Evolutionary conservation across 2,329 filamentous ascomycete species (phyloP), one percentile per base, ranked within the genome.

Genomic region (Nemania serpens): DNA sequence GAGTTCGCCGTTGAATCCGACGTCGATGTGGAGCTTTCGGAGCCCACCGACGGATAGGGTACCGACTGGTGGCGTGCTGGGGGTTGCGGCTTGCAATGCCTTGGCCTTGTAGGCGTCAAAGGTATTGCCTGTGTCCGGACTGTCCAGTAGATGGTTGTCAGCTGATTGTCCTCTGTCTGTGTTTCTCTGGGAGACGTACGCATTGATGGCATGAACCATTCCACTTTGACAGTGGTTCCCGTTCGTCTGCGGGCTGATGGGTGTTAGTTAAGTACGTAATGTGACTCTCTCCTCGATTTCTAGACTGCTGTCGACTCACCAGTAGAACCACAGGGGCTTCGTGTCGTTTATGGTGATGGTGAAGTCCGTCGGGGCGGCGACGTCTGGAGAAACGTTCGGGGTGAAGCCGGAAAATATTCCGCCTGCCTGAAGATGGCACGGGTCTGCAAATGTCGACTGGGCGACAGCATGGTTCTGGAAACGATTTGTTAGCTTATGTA

Each of bases 291-390:
- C 13, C 3, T 3, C 9, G 12, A 18, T n/a, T 1, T 12, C 4
- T 11, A 36, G 18, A 25, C 18, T n/a, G 17, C 29, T 36, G 39
- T 20, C 10, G 22, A 39, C 68, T 66, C 37, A 70, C 68, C 68
- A 83, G 67, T 83, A 84, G 59, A 79, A 75, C 79, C 80, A 83
- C 17, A 81, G 74, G 3, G 81, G 78, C 59, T 78, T 76, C 3
- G 76, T 78, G 64, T 81, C 75, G 39, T 78, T 77, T 45, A 83
- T 68, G 2, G 73, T 75, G 59, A 83, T 76, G 33, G 76, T 78
- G 69, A 79, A 83, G 7, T 75, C 73, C 0, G 75, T 77, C 13
- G 72, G 69, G 2, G 73, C 69, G 5, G 69, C 71, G 0, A 66
- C 66, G 36, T 76, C 74, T 3, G 70, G 55, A 1, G 70, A 69